Evolutionary conservation across 78 protist species (phyloP).

Genomic region (Dictyostelium capitatum): DNA sequence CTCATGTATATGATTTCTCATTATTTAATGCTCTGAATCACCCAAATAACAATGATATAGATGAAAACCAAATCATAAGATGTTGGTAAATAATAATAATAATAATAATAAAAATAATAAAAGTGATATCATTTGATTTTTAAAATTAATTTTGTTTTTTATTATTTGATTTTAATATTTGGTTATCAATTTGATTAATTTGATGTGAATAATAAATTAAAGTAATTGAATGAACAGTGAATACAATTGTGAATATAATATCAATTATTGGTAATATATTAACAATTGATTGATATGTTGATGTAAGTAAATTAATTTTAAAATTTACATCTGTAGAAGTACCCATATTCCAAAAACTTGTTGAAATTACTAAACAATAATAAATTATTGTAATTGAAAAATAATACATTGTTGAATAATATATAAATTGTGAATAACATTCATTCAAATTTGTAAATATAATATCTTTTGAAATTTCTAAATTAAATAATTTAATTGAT

Average conservation of each 20-base stretch:
- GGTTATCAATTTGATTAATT: neutral
- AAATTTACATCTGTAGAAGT: neutral
- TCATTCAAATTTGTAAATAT: neutral
- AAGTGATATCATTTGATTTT: no score
- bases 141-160: neutral
- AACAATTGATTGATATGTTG: neutral
- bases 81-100: no score
- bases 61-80: no score
- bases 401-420: constrained; percentile 14
- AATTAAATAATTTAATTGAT: neutral
- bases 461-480: constrained; percentile 6
- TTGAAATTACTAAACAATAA: neutral
- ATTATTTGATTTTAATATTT: neutral
- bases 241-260: neutral
- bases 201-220: neutral
- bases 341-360: neutral
- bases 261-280: constrained; percentile 4
- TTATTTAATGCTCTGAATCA: no score
- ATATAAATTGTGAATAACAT: neutral
- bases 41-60: no score
- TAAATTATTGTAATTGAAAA: neutral
- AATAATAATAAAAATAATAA: no score
- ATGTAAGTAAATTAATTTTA: neutral
- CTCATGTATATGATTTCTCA: no score
- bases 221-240: neutral